Conservation (phyloP, 2,329 filamentous ascomycete species). For the Penicillium sp. region DNA sequence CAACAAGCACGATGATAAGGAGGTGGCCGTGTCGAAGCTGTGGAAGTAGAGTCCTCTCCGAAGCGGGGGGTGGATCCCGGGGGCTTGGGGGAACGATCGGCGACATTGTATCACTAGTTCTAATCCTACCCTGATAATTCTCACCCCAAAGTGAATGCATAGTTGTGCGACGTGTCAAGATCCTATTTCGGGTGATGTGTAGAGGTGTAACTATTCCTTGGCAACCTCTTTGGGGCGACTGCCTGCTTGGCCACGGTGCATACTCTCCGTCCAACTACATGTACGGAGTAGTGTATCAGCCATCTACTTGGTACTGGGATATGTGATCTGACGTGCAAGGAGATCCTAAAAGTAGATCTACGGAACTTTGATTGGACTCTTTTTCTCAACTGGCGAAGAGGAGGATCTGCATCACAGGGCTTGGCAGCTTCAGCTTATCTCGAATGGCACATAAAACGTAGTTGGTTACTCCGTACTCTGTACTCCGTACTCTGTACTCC, state of each 20-base stretch:
- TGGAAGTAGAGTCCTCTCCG: constrained; percentile 32
- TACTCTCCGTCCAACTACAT: neutral
- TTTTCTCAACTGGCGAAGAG: neutral
- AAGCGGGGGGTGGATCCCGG: neutral
- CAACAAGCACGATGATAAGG: constrained; percentile 99
- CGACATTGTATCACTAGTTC: constrained; percentile 28
- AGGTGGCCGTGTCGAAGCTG: constrained; percentile 48
- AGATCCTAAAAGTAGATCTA: neutral
- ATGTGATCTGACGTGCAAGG: neutral
- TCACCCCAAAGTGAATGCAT: constrained; percentile 7
- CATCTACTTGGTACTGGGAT: neutral
- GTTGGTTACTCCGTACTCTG: neutral
- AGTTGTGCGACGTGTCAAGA: constrained; percentile 8
- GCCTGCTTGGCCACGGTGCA: neutral
- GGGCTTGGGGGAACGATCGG: constrained; percentile 6
- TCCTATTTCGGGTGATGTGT: neutral
- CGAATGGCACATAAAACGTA: neutral
- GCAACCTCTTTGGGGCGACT: neutral
- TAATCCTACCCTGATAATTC: constrained; percentile 15
- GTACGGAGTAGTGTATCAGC: neutral
- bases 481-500: too few relatives aligned
- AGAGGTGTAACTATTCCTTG: neutral
- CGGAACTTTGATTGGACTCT: neutral
- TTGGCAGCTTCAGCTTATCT: constrained; percentile 1
- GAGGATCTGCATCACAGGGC: neutral